These are phyloP conservation scores for Erodium moschatum DNA, from an alignment of 441 rosid species.

Conservation along the genomic window DNA sequence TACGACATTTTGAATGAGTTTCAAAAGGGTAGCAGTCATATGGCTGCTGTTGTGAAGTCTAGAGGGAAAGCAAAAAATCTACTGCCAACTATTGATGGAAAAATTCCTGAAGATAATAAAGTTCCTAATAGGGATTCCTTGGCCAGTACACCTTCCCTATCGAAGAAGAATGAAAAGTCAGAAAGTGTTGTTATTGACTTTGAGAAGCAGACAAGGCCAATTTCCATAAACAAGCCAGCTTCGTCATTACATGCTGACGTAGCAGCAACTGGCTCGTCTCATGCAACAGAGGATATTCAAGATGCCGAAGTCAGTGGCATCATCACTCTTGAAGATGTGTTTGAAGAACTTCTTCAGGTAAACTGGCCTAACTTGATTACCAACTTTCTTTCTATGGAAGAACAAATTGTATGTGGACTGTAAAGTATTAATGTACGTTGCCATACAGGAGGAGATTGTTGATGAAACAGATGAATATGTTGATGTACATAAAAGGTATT, in stretches of 20 bases:
- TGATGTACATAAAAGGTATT: conserved; percentile 86
- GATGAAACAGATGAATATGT: conserved; percentile 98
- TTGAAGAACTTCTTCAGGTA: conserved; percentile 85
- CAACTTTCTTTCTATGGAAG: conserved; percentile 7
- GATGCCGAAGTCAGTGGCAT: conserved; percentile 91
- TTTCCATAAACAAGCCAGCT: conserved; percentile 16
- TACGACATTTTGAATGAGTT: conserved; percentile 90
- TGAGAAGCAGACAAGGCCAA: conserved; percentile 38
- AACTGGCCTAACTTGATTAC: neutral
- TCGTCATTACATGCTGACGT: conserved; percentile 31
- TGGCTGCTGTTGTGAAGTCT: conserved; percentile 92
- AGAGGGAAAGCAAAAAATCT: conserved; percentile 43
- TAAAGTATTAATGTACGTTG: conserved; percentile 13
- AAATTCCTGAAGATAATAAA: conserved; percentile 35
- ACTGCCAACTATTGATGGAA: conserved; percentile 36
- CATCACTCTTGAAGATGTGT: conserved; percentile 92
- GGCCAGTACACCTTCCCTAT: conserved; percentile 56
- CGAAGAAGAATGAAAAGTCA: conserved; percentile 41
- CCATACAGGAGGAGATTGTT: conserved; percentile 80
- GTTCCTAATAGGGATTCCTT: conserved; percentile 8
- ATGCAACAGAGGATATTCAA: conserved; percentile 57
- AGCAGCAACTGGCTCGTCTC: conserved; percentile 30
- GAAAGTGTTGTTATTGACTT: conserved; percentile 51
- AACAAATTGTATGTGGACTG: conserved; percentile 12
- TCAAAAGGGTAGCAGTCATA: conserved; percentile 96